Percentiles rank a stretch among this genome's conserved stretches.
These are phyloP conservation scores for Apophysomyces sp. DNA, from an alignment of 371 early-diverging fungal species.

Conservation along the genomic window DNA sequence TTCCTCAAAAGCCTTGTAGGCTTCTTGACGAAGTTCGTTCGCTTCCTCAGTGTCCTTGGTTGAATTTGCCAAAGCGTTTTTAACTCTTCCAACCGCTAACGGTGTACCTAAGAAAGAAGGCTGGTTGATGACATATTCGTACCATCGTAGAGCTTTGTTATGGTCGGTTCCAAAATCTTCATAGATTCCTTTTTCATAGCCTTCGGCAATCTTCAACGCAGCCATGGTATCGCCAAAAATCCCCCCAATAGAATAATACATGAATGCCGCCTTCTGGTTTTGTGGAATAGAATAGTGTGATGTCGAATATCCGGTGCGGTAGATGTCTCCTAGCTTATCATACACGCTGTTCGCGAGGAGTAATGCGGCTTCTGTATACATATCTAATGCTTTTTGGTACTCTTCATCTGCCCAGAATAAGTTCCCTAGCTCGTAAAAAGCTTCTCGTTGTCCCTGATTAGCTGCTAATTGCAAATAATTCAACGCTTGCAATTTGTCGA, in stretches of 20 bases:
- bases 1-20: constrained; percentile 10
- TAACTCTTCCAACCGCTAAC: constrained; percentile 16
- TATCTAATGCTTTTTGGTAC: too few species aligned
- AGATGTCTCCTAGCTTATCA: too few species aligned
- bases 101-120: constrained; percentile 10
- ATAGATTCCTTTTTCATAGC: constrained; percentile 16
- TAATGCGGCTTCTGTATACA: too few species aligned
- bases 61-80: constrained; percentile 9
- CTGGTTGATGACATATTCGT: constrained; percentile 6
- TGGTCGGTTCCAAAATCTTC: not conserved
- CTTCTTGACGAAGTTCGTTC: constrained; percentile 6
- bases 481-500: too few species aligned
- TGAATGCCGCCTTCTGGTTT: constrained; percentile 12
- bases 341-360: too few species aligned
- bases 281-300: not conserved
- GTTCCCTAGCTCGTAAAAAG: too few species aligned
- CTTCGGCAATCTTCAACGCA: constrained; percentile 14
- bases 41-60: not conserved
- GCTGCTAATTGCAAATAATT: too few species aligned
- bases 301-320: not conserved
- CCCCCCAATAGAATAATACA: constrained; percentile 12
- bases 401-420: too few species aligned
- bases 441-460: too few species aligned
- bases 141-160: constrained; percentile 11
- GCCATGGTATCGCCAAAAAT: constrained; percentile 5